These are phyloP conservation scores for Coccinonectria pachysandricola DNA, from an alignment of 2,329 filamentous ascomycete genomes.

Conservation along the genomic window DNA sequence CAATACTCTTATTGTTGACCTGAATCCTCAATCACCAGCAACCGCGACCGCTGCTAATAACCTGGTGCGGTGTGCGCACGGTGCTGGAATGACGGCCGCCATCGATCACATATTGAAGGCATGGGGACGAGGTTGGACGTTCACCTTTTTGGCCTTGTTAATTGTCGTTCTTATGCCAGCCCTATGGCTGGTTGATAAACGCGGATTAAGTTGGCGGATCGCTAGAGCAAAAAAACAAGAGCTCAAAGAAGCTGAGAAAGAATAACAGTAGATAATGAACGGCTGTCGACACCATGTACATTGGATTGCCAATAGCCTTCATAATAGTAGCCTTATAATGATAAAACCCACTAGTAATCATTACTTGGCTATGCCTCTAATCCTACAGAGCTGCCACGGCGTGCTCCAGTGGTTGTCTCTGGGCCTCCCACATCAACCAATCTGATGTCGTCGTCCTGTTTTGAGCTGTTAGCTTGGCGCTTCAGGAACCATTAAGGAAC, in stretches of 20 bases:
- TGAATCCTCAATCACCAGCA: conserved; percentile 49
- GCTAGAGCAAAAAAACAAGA: conserved; percentile 32
- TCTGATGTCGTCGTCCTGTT: conserved; percentile 87
- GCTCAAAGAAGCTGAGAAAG: conserved; percentile 3
- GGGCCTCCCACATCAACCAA: conserved; percentile 91
- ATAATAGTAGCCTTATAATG: no score
- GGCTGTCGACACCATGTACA: not conserved
- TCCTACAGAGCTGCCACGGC: conserved; percentile 52
- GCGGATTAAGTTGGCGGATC: conserved; percentile 41
- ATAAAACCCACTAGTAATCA: no score
- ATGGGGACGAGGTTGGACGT: conserved; percentile 54
- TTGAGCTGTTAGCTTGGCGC: no score
- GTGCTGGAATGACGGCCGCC: conserved; percentile 47
- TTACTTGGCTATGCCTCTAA: conserved; percentile 5
- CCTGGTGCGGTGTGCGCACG: conserved; percentile 49
- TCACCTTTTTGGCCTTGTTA: conserved; percentile 45
- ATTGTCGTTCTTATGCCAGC: conserved; percentile 38
- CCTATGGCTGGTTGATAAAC: conserved; percentile 37
- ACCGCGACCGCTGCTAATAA: conserved; percentile 57
- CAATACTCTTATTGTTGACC: conserved; percentile 53
- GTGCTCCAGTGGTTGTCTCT: conserved; percentile 57
- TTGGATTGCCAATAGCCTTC: no score
- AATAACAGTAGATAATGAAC: not conserved
- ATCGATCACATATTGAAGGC: conserved; percentile 47
- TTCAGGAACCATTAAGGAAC: no score